Percentiles rank a stretch among this genome's conserved stretches.
Evolutionary conservation across 139 green algal species (phyloP).

Genomic region (Picochlorum sp.): DNA sequence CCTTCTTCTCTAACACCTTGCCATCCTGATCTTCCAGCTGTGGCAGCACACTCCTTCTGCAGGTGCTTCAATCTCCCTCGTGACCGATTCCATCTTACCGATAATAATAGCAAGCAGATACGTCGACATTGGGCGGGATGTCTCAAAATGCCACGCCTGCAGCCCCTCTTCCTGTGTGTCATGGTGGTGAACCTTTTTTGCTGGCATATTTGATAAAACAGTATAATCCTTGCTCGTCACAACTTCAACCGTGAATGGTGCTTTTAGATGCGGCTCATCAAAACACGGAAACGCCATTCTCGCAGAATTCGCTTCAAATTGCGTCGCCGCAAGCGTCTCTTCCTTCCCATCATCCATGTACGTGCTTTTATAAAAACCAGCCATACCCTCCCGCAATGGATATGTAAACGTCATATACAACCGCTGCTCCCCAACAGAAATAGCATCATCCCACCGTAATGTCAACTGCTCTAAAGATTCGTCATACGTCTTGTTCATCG

Average conservation of each 20-base stretch:
- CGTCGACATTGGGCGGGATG: conserved; percentile 68
- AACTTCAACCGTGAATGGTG: conserved; percentile 42
- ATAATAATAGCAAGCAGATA: conserved; percentile 60
- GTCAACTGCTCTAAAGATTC: conserved; percentile 28
- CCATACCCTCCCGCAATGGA: conserved; percentile 38
- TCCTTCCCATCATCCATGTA: conserved; percentile 28
- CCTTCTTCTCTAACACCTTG: neutral
- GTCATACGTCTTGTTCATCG: neutral
- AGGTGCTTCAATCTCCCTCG: neutral
- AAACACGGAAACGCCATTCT: conserved; percentile 86
- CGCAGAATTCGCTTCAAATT: conserved; percentile 70
- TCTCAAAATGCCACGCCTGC: conserved; percentile 31
- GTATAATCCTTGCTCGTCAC: conserved; percentile 10
- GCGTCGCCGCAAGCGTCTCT: conserved; percentile 50
- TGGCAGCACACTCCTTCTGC: neutral
- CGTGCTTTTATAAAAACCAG: conserved; percentile 51
- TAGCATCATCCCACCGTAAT: conserved; percentile 17
- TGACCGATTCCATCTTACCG: neutral
- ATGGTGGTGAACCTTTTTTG: conserved; percentile 9
- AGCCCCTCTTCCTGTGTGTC: neutral
- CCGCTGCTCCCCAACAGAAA: neutral
- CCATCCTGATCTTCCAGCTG: neutral
- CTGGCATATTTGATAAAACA: conserved; percentile 55
- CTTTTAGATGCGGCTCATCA: conserved; percentile 83
- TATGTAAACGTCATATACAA: conserved; percentile 53